A percentile compares a stretch with the other conserved stretches of the same genome.
Conservation (phyloP, 1,139 yeast genomes). For the Diutina sp. region DNA sequence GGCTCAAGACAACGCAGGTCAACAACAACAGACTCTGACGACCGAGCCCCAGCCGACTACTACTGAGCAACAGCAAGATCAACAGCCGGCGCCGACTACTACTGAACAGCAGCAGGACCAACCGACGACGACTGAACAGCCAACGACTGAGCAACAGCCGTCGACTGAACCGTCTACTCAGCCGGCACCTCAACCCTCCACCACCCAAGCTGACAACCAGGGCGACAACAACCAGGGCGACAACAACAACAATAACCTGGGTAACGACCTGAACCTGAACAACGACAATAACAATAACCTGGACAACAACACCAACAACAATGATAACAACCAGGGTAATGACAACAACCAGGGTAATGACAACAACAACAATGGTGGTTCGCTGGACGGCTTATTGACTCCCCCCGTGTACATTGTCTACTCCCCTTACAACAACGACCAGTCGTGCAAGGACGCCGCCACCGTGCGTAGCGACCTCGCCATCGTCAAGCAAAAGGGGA, state of each 20-base stretch:
- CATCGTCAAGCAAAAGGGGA: conserved; percentile 46
- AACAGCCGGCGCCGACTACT: background rate
- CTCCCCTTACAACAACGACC: conserved; percentile 65
- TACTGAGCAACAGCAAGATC: background rate
- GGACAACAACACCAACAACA: background rate
- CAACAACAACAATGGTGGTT: background rate
- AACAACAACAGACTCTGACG: background rate
- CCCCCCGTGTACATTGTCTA: conserved; percentile 24
- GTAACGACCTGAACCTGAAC: too few species aligned
- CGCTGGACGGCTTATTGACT: background rate
- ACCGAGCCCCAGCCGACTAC: background rate
- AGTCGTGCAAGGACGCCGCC: conserved; percentile 48
- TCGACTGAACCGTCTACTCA: background rate
- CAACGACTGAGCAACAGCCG: background rate
- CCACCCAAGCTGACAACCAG: background rate
- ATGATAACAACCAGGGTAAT: background rate
- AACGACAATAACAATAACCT: background rate
- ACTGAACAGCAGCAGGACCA: background rate
- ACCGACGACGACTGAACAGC: background rate
- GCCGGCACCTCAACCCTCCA: background rate
- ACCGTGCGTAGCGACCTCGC: conserved; percentile 48
- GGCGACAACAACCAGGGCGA: background rate
- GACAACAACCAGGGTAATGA: background rate
- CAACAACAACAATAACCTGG: too few species aligned
- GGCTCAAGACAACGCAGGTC: background rate